phyloP scores from a whole-genome alignment of 73 alveolate genomes.

The Blepharisma japonicum region DNA sequence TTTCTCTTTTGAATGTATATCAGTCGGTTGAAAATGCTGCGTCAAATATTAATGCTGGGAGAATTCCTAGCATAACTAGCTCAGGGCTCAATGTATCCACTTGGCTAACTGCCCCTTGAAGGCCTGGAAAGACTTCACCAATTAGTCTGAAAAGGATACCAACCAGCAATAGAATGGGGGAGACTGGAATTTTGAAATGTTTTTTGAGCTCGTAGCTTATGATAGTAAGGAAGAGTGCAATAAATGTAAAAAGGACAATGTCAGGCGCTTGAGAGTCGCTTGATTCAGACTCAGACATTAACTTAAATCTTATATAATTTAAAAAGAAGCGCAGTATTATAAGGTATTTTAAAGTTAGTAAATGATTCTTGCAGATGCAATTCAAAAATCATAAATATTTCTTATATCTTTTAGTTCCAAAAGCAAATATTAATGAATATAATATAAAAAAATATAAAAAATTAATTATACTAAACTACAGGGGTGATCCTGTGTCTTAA shows the following conservation, averaged over 20 bases:
- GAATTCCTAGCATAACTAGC: not conserved
- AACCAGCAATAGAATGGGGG: not conserved
- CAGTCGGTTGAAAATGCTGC: slow-evolving; percentile 53
- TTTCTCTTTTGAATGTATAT: slow-evolving; percentile 45
- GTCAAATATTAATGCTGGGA: slow-evolving; percentile 51
- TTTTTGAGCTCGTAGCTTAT: slow-evolving; percentile 7
- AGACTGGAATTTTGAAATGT: not conserved
- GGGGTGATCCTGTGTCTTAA: slow-evolving; percentile 32
- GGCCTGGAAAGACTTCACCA: not conserved
- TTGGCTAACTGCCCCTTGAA: not conserved
- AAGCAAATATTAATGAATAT: too few relatives aligned
- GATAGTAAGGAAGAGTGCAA: not conserved
- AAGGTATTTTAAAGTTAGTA: too few relatives aligned
- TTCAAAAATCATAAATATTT: too few relatives aligned
- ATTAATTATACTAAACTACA: not conserved
- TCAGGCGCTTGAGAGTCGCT: not conserved
- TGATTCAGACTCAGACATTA: too few relatives aligned
- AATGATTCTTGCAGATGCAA: too few relatives aligned
- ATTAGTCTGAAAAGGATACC: not conserved
- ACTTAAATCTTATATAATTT: too few relatives aligned
- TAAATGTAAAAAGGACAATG: not conserved
- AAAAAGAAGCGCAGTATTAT: too few relatives aligned
- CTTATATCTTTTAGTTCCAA: too few relatives aligned
- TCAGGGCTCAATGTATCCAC: slow-evolving; percentile 1
- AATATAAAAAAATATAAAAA: too few relatives aligned